Percentiles rank a stretch among this genome's conserved stretches.
Conservation (phyloP, 208 protist species). For the Leishmania braziliensis region DNA sequence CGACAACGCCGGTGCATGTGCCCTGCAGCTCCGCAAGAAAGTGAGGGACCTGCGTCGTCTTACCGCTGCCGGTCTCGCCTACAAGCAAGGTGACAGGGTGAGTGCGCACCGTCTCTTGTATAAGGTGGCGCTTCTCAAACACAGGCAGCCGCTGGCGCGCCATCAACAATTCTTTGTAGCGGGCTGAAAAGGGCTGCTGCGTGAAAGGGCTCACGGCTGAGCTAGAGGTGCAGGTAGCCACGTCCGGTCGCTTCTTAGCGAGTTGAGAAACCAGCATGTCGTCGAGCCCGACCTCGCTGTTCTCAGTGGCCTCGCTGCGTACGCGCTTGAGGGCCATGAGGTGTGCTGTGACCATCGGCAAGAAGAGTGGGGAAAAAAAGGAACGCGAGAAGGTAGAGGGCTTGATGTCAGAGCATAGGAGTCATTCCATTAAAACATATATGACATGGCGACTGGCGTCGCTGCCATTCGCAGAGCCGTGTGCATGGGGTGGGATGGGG, state of each 20-base stretch:
- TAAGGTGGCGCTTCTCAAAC: constrained; percentile 46
- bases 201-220: constrained; percentile 48
- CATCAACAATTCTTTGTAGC: constrained; percentile 51
- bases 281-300: not conserved
- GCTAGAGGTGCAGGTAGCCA: not conserved
- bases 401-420: constrained; percentile 10
- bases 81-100: constrained; percentile 92
- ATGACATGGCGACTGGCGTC: not conserved
- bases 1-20: constrained; percentile 41
- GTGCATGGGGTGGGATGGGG: not conserved
- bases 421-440: not conserved
- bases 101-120: constrained; percentile 67
- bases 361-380: not conserved
- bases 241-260: not conserved
- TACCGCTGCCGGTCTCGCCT: constrained; percentile 96
- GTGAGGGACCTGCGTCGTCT: constrained; percentile 97
- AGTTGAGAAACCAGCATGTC: not conserved
- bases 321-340: constrained; percentile 12
- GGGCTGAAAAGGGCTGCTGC: constrained; percentile 39
- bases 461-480: not conserved
- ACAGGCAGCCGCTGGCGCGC: constrained; percentile 66
- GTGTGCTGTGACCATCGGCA: not conserved
- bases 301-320: not conserved
- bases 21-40: constrained; percentile 75
- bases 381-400: not conserved